Conservation (phyloP, 176 grass and related monocot species). For the Cenchrus purpureus region DNA sequence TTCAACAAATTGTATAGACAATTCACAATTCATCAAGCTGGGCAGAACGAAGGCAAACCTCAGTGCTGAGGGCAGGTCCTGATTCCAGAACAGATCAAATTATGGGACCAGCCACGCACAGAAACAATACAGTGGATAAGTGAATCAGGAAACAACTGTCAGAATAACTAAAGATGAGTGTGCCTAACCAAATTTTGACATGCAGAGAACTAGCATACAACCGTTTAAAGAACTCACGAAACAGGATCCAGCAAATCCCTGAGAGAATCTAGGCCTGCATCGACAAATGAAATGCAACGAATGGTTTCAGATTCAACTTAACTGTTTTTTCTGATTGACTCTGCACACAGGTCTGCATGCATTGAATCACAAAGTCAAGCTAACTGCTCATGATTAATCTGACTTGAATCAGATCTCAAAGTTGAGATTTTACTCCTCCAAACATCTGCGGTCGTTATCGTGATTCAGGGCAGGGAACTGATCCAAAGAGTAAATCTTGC, state of each 20-base stretch:
- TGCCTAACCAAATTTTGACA: not conserved
- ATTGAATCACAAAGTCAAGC: conserved; percentile 51
- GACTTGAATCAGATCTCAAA: conserved; percentile 53
- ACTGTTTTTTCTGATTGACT: conserved; percentile 27
- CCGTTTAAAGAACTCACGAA: conserved; percentile 18
- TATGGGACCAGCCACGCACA: not conserved
- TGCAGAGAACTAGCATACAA: not conserved
- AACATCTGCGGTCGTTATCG: conserved; percentile 12
- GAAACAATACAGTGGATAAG: not conserved
- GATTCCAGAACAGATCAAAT: not conserved
- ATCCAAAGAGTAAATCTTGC: conserved; percentile 20
- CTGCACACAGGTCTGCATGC: conserved; percentile 41
- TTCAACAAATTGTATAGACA: not conserved
- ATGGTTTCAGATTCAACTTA: not conserved
- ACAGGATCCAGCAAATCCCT: conserved; percentile 60
- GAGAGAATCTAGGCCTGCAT: conserved; percentile 60
- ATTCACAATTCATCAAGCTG: not conserved
- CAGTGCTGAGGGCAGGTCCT: not conserved
- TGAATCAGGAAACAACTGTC: not conserved
- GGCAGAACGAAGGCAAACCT: not conserved
- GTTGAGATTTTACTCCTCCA: conserved; percentile 57
- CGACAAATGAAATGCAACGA: conserved; percentile 34
- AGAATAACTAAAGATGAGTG: not conserved
- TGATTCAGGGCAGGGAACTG: conserved; percentile 30
- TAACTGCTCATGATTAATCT: conserved; percentile 40